Conservation (phyloP, 148 eudicot species). For the Cornus kousa region DNA sequence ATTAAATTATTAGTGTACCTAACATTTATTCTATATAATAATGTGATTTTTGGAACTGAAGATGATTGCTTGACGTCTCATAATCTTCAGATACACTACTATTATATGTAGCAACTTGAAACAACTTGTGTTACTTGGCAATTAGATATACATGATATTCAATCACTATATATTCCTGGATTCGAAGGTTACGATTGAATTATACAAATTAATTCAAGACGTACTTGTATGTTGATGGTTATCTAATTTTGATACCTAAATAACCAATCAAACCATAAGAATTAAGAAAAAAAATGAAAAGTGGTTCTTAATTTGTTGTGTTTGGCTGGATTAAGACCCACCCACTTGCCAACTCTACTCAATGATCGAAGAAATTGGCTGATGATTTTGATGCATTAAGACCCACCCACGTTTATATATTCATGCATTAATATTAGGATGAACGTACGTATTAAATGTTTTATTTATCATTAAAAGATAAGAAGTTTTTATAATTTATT, state of each 20-base stretch:
- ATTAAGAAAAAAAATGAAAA: not conserved
- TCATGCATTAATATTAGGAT: no score
- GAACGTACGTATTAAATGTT: no score
- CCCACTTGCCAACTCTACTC: not conserved
- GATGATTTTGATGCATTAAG: no score
- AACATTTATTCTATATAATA: not conserved
- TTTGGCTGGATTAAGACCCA: not conserved
- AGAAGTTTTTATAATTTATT: no score
- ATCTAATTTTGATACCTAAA: conserved; percentile 1
- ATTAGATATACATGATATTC: not conserved
- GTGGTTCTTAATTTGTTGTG: not conserved
- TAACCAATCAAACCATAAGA: not conserved
- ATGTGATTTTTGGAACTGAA: not conserved
- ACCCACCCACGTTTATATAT: no score
- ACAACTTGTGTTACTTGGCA: conserved; percentile 6
- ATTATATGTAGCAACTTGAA: not conserved
- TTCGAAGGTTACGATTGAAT: not conserved
- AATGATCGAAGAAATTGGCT: no score
- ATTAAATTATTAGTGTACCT: not conserved
- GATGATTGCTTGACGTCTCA: not conserved
- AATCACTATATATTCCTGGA: not conserved
- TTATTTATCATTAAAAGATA: no score
- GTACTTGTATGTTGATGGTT: not conserved
- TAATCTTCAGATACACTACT: conserved; percentile 1
- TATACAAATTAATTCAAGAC: not conserved